Evolutionary conservation across 2,329 filamentous ascomycete genomes (phyloP).

Genomic region (Penicillium aurantiogriseum): DNA sequence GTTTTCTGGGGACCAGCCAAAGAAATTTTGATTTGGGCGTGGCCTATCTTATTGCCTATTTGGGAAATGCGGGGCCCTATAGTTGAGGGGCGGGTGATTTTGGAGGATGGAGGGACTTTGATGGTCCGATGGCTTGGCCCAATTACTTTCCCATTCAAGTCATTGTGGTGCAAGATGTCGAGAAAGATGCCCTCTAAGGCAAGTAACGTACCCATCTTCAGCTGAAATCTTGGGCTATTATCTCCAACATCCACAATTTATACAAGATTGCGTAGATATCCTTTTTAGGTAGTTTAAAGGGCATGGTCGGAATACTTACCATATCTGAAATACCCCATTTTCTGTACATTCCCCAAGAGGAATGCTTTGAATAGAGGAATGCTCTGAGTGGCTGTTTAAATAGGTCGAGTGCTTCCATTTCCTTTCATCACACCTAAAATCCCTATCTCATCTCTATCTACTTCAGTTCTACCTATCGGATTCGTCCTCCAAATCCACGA

Average conservation of each 20-base stretch:
- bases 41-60: slow-evolving; percentile 1
- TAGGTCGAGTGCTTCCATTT: too few relatives aligned
- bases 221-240: neutral
- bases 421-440: too few relatives aligned
- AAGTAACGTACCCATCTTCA: neutral
- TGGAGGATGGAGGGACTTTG: neutral
- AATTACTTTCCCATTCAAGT: neutral
- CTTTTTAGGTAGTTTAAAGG: too few relatives aligned
- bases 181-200: neutral
- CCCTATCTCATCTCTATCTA: too few relatives aligned
- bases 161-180: neutral
- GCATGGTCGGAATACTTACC: too few relatives aligned
- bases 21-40: neutral
- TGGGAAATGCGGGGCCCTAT: neutral
- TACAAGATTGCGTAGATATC: too few relatives aligned
- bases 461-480: neutral
- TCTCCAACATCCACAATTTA: neutral
- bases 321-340: too few relatives aligned
- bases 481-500: neutral
- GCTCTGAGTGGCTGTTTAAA: too few relatives aligned
- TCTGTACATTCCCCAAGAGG: too few relatives aligned
- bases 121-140: neutral
- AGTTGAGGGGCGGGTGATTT: neutral
- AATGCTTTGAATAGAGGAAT: too few relatives aligned
- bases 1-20: neutral